phyloP scores from a whole-genome alignment of 768 basidiomycete species.

The Candolleomyces efflorescens region DNA sequence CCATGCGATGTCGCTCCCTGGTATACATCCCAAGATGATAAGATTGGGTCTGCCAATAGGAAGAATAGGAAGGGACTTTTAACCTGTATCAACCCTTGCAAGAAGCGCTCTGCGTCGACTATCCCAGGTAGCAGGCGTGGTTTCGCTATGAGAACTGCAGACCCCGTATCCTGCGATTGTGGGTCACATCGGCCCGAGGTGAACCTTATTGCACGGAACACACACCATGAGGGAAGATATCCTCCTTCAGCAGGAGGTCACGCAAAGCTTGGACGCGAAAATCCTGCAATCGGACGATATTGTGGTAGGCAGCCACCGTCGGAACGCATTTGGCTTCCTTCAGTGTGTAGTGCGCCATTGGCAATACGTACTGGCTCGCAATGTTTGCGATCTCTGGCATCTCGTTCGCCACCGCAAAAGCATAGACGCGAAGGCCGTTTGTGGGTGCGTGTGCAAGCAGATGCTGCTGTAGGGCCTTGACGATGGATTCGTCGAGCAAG shows the following conservation, averaged over 20 bases:
- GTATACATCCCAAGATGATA: slow-evolving; percentile 6
- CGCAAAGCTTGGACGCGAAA: slow-evolving; percentile 50
- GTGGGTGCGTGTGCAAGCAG: slow-evolving; percentile 56
- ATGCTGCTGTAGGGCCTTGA: slow-evolving; percentile 44
- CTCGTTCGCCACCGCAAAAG: slow-evolving; percentile 41
- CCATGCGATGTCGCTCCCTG: slow-evolving; percentile 62
- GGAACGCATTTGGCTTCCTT: slow-evolving; percentile 52
- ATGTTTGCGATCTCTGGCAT: slow-evolving; percentile 47
- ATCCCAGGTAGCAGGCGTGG: slow-evolving; percentile 48
- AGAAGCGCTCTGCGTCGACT: slow-evolving; percentile 41
- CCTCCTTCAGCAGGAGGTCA: slow-evolving; percentile 49
- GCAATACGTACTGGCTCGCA: slow-evolving; percentile 57
- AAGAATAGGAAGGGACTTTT: neutral
- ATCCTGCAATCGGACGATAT: slow-evolving; percentile 55
- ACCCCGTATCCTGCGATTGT: slow-evolving; percentile 53
- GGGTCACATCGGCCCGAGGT: neutral
- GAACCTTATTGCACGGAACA: neutral
- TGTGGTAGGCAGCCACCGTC: slow-evolving; percentile 59
- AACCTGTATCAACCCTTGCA: slow-evolving; percentile 51
- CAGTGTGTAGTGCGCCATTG: slow-evolving; percentile 49
- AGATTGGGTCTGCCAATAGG: slow-evolving; percentile 1
- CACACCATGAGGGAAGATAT: slow-evolving; percentile 66
- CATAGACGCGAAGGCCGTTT: slow-evolving; percentile 62
- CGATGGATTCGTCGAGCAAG: slow-evolving; percentile 42
- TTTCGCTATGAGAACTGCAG: slow-evolving; percentile 48